A percentile compares a stretch with the other conserved stretches of the same genome.
These are phyloP conservation scores for Stagonosporopsis tanaceti DNA, from an alignment of 2,329 filamentous ascomycete species.

Conservation along the genomic window DNA sequence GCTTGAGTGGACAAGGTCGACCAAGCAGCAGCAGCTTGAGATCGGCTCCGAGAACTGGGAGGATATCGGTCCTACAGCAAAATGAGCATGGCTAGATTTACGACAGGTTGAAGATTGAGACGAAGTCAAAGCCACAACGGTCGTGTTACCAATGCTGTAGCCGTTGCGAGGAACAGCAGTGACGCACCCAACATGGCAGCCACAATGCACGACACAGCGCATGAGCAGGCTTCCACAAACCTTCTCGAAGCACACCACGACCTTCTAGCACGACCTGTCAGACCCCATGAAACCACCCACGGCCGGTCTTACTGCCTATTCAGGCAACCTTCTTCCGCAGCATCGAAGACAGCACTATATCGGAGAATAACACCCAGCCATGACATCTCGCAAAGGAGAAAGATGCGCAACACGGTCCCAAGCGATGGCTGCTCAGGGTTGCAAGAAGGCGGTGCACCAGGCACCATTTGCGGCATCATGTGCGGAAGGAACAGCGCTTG, in stretches of 20 bases:
- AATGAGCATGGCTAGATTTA: background rate
- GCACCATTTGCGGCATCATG: background rate
- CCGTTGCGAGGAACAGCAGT: background rate
- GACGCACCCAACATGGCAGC: background rate
- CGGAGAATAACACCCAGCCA: conserved; percentile 9
- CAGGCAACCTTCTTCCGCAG: conserved; percentile 11
- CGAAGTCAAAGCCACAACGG: background rate
- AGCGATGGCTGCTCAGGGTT: conserved; percentile 1
- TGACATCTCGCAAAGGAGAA: conserved; percentile 5
- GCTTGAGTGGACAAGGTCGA: conserved; percentile 15
- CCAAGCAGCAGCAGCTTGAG: conserved; percentile 3
- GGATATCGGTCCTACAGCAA: conserved; percentile 4
- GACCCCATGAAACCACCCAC: background rate
- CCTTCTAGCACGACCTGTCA: background rate
- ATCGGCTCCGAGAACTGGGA: conserved; percentile 4
- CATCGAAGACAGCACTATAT: conserved; percentile 19
- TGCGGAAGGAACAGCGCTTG: conserved; percentile 11
- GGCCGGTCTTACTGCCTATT: conserved; percentile 11
- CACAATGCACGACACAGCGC: background rate
- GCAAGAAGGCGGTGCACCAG: background rate
- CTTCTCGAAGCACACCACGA: conserved; percentile 8
- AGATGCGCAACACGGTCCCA: conserved; percentile 7
- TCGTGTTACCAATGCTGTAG: background rate
- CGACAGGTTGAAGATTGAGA: background rate
- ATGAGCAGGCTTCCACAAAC: conserved; percentile 4